Evolutionary conservation across 495 filamentous ascomycete species (phyloP), one percentile per base, ranked within the genome.

Genomic region (Trichoderma erinaceum): DNA sequence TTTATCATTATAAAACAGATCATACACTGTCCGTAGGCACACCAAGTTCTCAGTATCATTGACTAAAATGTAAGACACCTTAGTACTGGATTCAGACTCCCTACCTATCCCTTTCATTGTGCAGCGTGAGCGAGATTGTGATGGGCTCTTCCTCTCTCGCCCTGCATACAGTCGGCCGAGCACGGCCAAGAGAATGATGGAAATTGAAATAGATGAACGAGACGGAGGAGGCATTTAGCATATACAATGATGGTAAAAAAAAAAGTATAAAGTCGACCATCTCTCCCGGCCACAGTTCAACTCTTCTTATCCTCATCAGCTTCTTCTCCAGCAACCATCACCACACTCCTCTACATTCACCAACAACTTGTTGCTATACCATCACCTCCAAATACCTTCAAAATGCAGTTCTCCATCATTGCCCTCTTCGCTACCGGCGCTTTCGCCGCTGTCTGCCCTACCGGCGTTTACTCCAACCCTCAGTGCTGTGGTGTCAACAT

Each of bases 71-170:
- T n/a, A 29, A 61, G 56, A 61, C 56, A 61, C 1, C 23, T 11
- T 29, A 29, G 29, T 32, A 61, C 44, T 48, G 12, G 56, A 29
- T 32, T 25, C 11, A 32, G 56, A 6, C 56, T 27, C 56, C 56
- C 56, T 61, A 32, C 56, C 56, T 61, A 61, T 32, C 56, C 27
- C 56, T 61, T 27, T 18, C 56, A 61, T 61, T 61, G 56, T 61
- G 25, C 56, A 29, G 25, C 23, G 12, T 11, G 15, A 32, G 16
- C 8, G 25, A 61, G 56, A 61, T 61, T 61, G 56, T n/a, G 56
- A 61, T 61, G 56, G 6, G 12, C 27, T n/a, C 50, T 61, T 29
- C 4, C 56, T 61, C 50, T 61, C 35, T 10, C 56, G 32, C 56
- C 56, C 56, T 61, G n/a, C 56, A 11, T 61, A 61, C 3, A 35